phyloP scores from a whole-genome alignment of 805 yeast species.

The Yarrowia sp. region DNA sequence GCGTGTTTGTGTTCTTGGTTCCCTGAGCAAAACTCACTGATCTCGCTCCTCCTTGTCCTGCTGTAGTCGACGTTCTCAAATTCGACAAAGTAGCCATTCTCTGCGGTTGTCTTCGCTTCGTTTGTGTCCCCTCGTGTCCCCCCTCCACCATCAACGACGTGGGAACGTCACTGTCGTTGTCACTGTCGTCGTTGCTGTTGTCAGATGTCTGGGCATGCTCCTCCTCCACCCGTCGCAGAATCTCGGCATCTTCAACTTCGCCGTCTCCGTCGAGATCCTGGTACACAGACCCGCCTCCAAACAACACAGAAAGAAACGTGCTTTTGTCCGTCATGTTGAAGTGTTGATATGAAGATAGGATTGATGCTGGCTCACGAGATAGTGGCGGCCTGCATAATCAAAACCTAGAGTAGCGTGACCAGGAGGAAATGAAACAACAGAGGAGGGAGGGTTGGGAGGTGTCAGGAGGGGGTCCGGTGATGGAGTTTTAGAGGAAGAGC shows the following conservation, averaged over 20 bases:
- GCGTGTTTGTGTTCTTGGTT: background rate
- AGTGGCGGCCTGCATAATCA: conserved; percentile 37
- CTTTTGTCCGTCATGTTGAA: conserved; percentile 28
- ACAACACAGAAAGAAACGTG: conserved; percentile 29
- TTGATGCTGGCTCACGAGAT: background rate
- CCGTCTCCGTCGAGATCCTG: conserved; percentile 29
- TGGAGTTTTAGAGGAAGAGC: too few relatives aligned
- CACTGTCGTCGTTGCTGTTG: conserved; percentile 7
- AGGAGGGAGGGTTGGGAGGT: too few relatives aligned
- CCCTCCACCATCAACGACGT: conserved; percentile 20
- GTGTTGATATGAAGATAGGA: background rate
- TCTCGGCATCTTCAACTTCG: conserved; percentile 29
- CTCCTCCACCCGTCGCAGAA: conserved; percentile 28
- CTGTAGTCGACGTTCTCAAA: background rate
- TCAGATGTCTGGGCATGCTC: background rate
- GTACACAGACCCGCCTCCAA: conserved; percentile 36
- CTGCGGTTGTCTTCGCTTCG: background rate
- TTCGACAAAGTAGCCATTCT: background rate
- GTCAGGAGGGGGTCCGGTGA: too few relatives aligned
- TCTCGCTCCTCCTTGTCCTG: background rate
- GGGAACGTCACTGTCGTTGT: conserved; percentile 23
- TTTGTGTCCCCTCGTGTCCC: background rate
- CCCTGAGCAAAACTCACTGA: conserved; percentile 27
- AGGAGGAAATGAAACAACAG: background rate
- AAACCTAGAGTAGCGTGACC: conserved; percentile 10